phyloP scores from a whole-genome alignment of 129 eudicot genomes.

The Tagetes erecta region DNA sequence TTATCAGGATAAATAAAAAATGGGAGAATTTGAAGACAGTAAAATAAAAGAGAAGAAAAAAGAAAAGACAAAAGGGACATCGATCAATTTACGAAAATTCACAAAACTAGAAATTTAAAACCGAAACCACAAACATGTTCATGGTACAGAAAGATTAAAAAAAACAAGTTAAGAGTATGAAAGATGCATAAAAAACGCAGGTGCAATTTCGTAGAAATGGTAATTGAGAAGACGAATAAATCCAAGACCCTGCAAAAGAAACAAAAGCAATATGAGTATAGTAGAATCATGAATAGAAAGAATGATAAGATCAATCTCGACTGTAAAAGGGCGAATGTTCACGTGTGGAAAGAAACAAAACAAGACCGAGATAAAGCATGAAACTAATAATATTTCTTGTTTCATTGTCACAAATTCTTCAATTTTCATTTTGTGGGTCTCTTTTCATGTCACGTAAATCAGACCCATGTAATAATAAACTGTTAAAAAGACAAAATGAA shows the following conservation, averaged over 20 bases:
- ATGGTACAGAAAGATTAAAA: conserved; percentile 12
- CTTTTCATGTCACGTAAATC: background rate
- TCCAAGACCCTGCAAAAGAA: conserved; percentile 42
- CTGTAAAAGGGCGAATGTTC: too few relatives aligned
- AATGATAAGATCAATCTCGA: too few relatives aligned
- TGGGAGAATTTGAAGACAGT: background rate
- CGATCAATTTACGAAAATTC: conserved; percentile 23
- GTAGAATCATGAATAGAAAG: conserved; percentile 3
- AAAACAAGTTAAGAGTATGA: conserved; percentile 19
- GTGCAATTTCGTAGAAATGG: conserved; percentile 22
- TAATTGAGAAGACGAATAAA: conserved; percentile 14
- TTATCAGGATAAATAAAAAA: background rate
- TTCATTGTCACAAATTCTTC: background rate
- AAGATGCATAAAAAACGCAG: conserved; percentile 6
- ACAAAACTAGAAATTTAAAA: conserved; percentile 23
- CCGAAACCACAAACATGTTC: conserved; percentile 17
- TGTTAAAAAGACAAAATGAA: background rate
- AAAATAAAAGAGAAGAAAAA: background rate
- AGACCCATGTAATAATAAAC: background rate
- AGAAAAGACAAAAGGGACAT: background rate
- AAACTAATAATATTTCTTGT: too few relatives aligned
- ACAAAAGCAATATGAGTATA: conserved; percentile 20
- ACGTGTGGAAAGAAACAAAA: too few relatives aligned
- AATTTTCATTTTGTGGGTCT: background rate
- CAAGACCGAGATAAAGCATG: too few relatives aligned